Conservation (phyloP, 495 filamentous ascomycete species). For the Haplographium delicatum region DNA sequence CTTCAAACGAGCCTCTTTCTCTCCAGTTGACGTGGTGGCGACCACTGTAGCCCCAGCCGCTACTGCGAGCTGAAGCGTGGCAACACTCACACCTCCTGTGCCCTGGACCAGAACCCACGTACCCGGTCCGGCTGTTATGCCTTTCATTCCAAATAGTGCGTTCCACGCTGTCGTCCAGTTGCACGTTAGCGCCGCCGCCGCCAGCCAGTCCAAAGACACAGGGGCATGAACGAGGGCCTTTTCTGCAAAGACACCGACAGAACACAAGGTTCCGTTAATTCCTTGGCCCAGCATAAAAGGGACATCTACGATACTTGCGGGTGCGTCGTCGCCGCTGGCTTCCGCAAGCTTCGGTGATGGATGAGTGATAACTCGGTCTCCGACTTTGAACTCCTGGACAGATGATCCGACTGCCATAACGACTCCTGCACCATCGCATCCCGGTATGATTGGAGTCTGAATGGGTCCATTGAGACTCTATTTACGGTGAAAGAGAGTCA, state of each 20-base stretch:
- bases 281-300: constrained; percentile 13
- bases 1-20: constrained; percentile 5
- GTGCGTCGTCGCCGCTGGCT: not conserved
- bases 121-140: constrained; percentile 3
- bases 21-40: constrained; percentile 15
- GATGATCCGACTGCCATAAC: constrained; percentile 51
- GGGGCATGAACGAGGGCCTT: constrained; percentile 29
- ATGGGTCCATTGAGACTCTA: constrained; percentile 45
- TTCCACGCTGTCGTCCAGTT: constrained; percentile 34
- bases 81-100: constrained; percentile 6
- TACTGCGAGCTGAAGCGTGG: constrained; percentile 1
- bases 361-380: constrained; percentile 25
- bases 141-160: constrained; percentile 24
- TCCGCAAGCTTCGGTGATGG: constrained; percentile 2
- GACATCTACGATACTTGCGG: constrained; percentile 2
- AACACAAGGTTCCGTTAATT: constrained; percentile 13
- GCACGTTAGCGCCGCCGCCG: constrained; percentile 29
- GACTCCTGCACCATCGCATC: constrained; percentile 58
- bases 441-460: constrained; percentile 46
- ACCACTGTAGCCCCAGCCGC: constrained; percentile 15
- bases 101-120: constrained; percentile 9
- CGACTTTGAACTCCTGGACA: constrained; percentile 53
- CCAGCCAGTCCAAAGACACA: constrained; percentile 16
- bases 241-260: constrained; percentile 14
- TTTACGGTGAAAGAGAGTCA: too few relatives aligned